phyloP scores from a whole-genome alignment of 2,329 filamentous ascomycete genomes.

The Rutstroemia sydowiana region DNA sequence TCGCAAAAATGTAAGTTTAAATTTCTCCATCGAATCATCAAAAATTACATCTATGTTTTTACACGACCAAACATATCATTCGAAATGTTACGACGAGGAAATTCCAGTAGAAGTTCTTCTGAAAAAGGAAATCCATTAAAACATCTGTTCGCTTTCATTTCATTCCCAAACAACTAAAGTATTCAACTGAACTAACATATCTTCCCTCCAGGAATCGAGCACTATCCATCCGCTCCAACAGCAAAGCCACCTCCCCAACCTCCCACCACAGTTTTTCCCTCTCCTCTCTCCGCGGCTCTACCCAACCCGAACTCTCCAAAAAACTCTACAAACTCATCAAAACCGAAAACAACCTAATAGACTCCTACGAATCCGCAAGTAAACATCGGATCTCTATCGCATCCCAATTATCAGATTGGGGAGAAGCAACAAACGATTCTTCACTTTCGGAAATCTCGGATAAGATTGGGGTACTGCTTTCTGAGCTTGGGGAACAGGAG shows the following conservation, averaged over 20 bases:
- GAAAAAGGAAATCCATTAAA: conserved; percentile 5
- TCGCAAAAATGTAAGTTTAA: conserved; percentile 4
- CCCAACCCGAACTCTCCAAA: conserved; percentile 82
- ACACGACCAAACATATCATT: neutral
- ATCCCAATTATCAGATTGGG: conserved; percentile 91
- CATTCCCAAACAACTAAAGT: neutral
- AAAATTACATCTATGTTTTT: neutral
- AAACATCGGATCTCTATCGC: conserved; percentile 81
- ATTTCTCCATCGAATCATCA: neutral
- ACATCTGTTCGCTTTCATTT: conserved; percentile 3
- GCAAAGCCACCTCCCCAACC: conserved; percentile 27
- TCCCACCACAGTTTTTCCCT: conserved; percentile 72
- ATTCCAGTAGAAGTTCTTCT: neutral
- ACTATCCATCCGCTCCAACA: conserved; percentile 59
- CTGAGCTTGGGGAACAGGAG: conserved; percentile 91
- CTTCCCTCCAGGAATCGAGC: conserved; percentile 58
- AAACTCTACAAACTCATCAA: conserved; percentile 91
- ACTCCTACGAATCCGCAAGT: conserved; percentile 75
- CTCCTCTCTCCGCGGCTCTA: conserved; percentile 73
- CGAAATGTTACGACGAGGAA: neutral
- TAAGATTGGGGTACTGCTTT: conserved; percentile 88
- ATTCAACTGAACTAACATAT: neutral
- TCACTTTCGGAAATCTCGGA: conserved; percentile 84
- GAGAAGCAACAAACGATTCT: conserved; percentile 83
- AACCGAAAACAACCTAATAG: conserved; percentile 82